Percentiles rank a stretch among this genome's conserved stretches.
Evolutionary conservation across 2,329 filamentous ascomycete genomes (phyloP).

Genomic region (Exophiala alcalophila): DNA sequence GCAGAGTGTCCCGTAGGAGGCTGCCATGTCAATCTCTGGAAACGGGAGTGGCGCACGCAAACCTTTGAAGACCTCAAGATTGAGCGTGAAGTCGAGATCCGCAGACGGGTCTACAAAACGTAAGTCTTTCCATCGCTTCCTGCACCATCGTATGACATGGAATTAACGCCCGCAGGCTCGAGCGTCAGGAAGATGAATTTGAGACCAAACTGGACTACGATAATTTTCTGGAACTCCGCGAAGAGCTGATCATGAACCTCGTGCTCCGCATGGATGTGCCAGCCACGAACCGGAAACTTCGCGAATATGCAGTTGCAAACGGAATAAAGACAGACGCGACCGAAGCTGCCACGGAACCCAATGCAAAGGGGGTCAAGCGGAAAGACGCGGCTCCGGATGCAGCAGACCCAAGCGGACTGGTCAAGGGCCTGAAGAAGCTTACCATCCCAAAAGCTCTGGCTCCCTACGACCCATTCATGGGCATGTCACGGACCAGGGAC

Average conservation of each 20-base stretch:
- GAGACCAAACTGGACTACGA: conserved; percentile 80
- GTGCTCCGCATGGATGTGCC: conserved; percentile 68
- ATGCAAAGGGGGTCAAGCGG: conserved; percentile 49
- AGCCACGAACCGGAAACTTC: conserved; percentile 59
- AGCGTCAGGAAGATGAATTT: conserved; percentile 87
- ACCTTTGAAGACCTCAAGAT: conserved; percentile 86
- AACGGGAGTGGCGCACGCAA: conserved; percentile 70
- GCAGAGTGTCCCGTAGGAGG: conserved; percentile 88
- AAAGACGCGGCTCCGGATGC: conserved; percentile 20
- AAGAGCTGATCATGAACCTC: conserved; percentile 85
- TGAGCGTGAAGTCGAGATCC: conserved; percentile 90
- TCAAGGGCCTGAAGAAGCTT: conserved; percentile 74
- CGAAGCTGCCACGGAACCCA: conserved; percentile 68
- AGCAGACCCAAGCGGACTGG: conserved; percentile 49
- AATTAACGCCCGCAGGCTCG: conserved; percentile 66
- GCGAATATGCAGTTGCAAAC: conserved; percentile 71
- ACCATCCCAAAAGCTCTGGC: conserved; percentile 62
- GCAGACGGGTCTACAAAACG: conserved; percentile 67
- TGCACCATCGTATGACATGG: conserved; percentile 2
- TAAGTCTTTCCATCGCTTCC: conserved; percentile 33
- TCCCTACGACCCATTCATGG: conserved; percentile 86
- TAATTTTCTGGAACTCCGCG: conserved; percentile 90
- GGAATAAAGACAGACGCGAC: conserved; percentile 59
- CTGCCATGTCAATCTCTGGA: conserved; percentile 72
- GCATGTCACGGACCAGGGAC: conserved; percentile 63